Evolutionary conservation across 2,329 filamentous ascomycete species (phyloP).

Genomic region (Cladophialophora psammophila): DNA sequence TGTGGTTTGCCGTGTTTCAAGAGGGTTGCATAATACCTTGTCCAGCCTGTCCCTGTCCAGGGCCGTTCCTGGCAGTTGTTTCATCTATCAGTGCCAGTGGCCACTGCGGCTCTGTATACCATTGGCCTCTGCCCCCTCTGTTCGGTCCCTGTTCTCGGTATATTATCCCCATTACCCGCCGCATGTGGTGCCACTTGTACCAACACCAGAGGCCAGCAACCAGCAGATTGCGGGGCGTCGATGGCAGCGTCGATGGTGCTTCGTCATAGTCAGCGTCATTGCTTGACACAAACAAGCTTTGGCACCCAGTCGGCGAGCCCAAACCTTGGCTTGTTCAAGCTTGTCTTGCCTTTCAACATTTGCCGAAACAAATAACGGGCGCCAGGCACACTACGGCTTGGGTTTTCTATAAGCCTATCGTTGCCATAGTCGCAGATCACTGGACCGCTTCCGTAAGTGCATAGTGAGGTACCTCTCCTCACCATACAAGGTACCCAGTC

Average conservation of each 20-base stretch:
- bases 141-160: background rate
- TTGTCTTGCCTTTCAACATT: too few relatives aligned
- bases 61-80: background rate
- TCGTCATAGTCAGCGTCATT: conserved; percentile 1
- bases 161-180: background rate
- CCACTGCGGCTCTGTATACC: background rate
- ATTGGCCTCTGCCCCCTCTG: background rate
- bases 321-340: too few relatives aligned
- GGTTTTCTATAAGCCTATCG: too few relatives aligned
- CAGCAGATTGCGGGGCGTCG: background rate
- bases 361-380: too few relatives aligned
- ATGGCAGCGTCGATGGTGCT: background rate
- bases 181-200: background rate
- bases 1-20: conserved; percentile 5
- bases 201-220: background rate
- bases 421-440: too few relatives aligned
- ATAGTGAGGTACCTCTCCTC: too few relatives aligned
- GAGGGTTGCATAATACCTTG: background rate
- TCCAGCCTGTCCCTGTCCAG: background rate
- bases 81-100: background rate
- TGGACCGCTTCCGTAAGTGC: too few relatives aligned
- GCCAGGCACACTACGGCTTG: too few relatives aligned
- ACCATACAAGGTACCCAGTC: too few relatives aligned
- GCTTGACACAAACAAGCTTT: background rate
- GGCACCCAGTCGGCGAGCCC: background rate